A percentile compares a stretch with the other conserved stretches of the same genome.
Evolutionary conservation across 2,329 filamentous ascomycete species (phyloP).

Genomic region (Monilinia vaccinii-corymbosi): DNA sequence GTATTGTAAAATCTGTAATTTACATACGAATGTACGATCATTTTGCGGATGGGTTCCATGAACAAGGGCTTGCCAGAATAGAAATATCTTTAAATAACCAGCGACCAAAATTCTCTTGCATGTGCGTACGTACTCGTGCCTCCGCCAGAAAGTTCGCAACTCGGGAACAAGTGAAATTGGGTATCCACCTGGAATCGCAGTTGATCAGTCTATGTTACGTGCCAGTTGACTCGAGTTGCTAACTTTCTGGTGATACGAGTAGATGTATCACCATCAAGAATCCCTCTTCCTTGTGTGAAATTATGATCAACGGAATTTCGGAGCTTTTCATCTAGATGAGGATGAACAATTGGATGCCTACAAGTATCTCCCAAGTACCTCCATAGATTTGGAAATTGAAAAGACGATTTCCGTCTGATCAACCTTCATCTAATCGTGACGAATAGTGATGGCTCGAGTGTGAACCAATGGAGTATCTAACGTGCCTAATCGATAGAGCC

Average conservation of each 20-base stretch:
- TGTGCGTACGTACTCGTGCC: too few species aligned
- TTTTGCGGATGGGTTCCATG: neutral
- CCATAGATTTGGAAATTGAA: neutral
- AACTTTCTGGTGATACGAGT: too few species aligned
- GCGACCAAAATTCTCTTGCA: neutral
- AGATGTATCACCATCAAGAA: too few species aligned
- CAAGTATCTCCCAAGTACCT: too few species aligned
- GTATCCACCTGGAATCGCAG: too few species aligned
- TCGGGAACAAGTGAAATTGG: too few species aligned
- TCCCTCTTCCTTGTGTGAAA: neutral
- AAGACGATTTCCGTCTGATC: neutral
- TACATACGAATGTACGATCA: neutral
- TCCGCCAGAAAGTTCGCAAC: too few species aligned
- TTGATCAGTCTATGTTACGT: neutral
- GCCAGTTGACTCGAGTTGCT: too few species aligned
- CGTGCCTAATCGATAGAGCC: neutral
- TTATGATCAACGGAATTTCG: slow-evolving; percentile 3
- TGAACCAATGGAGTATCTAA: neutral
- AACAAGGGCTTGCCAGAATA: neutral
- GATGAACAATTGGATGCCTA: neutral
- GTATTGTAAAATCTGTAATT: neutral
- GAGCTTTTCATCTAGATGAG: neutral
- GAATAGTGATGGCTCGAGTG: too few species aligned
- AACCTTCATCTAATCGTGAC: neutral
- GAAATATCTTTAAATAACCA: neutral